phyloP scores from a whole-genome alignment of 768 basidiomycete species.

The Leccinum boreale region DNA sequence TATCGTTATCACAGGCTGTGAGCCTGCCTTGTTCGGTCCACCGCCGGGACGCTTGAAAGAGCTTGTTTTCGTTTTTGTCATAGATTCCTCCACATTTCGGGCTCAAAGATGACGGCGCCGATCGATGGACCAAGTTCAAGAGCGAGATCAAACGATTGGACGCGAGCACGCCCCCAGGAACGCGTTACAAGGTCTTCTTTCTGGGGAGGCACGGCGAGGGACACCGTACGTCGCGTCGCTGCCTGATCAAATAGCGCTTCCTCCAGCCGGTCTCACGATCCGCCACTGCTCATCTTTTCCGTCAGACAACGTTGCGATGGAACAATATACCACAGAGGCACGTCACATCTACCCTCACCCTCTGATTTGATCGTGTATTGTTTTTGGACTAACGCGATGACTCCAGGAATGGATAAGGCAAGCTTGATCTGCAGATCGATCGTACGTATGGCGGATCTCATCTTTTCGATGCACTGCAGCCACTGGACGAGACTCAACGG shows the following conservation, averaged over 20 bases:
- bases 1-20: slow-evolving; percentile 8
- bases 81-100: slow-evolving; percentile 61
- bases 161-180: slow-evolving; percentile 31
- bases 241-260: not conserved
- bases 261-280: slow-evolving; percentile 29
- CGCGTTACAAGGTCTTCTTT: slow-evolving; percentile 60
- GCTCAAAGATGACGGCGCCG: slow-evolving; percentile 46
- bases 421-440: slow-evolving; percentile 16
- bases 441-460: not conserved
- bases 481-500: slow-evolving; percentile 63
- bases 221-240: slow-evolving; percentile 51
- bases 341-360: not conserved
- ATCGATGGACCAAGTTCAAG: slow-evolving; percentile 50
- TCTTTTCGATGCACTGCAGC: not conserved
- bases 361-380: not conserved
- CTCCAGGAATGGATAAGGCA: slow-evolving; percentile 60
- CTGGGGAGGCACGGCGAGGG: slow-evolving; percentile 73
- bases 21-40: slow-evolving; percentile 5
- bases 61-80: not conserved
- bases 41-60: not conserved
- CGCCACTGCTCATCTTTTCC: slow-evolving; percentile 45
- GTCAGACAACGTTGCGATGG: slow-evolving; percentile 67
- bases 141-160: slow-evolving; percentile 45
- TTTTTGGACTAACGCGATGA: not conserved
- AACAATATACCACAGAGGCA: slow-evolving; percentile 56